Evolutionary conservation across 78 protist species (phyloP).

Genomic region (Dictyostelium intermedium): DNA sequence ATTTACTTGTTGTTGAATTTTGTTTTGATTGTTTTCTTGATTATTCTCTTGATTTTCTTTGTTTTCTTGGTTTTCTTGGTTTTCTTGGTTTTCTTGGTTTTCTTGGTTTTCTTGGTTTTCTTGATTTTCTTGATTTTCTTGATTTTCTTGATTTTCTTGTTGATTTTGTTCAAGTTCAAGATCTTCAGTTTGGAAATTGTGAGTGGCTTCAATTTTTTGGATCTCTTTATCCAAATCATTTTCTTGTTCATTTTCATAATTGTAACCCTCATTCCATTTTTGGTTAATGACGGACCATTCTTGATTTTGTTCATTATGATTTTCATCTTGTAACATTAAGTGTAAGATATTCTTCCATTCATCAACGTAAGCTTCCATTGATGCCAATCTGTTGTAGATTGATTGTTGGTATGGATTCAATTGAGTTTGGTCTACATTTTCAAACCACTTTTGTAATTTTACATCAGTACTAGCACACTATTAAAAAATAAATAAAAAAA

Average conservation of each 20-base stretch:
- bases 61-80: neutral
- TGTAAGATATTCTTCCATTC: neutral
- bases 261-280: constrained; percentile 9
- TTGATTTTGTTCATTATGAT: neutral
- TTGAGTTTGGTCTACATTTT: neutral
- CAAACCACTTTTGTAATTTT: neutral
- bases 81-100: neutral
- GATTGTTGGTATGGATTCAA: neutral
- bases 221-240: neutral
- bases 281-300: neutral
- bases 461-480: neutral
- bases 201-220: neutral
- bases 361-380: neutral
- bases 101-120: neutral
- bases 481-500: neutral
- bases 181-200: neutral
- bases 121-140: neutral
- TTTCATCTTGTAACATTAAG: neutral
- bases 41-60: neutral
- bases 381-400: neutral
- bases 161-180: neutral
- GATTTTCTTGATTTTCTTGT: neutral
- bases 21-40: neutral
- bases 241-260: neutral
- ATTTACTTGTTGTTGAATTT: neutral